Evolutionary conservation across 768 basidiomycete genomes (phyloP).

Genomic region (Gautieria morchelliformis): DNA sequence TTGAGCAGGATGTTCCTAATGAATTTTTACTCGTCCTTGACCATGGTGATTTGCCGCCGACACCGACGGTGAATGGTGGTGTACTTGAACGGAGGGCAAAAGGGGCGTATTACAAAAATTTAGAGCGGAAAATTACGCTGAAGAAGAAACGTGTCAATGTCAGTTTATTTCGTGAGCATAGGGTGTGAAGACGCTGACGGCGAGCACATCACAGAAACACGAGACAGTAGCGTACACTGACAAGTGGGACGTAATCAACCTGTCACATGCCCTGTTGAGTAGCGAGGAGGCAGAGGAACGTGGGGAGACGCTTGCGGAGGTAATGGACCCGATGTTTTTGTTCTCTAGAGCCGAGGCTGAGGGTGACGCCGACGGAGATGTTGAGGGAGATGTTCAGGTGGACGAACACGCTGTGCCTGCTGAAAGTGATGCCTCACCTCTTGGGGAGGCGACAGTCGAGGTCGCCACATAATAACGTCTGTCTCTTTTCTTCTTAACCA

Average conservation of each 20-base stretch:
- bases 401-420: neutral
- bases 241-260: conserved; percentile 75
- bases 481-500: too few species aligned
- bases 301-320: conserved; percentile 70
- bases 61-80: conserved; percentile 23
- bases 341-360: conserved; percentile 34
- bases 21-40: conserved; percentile 71
- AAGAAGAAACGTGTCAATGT: conserved; percentile 81
- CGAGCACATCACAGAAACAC: conserved; percentile 37
- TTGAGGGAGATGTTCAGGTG: conserved; percentile 32
- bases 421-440: neutral
- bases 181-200: neutral
- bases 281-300: conserved; percentile 70
- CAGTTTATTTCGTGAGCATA: conserved; percentile 18
- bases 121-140: conserved; percentile 79
- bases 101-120: conserved; percentile 84
- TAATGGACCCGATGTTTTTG: conserved; percentile 57
- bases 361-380: conserved; percentile 41
- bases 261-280: conserved; percentile 61
- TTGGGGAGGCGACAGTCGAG: neutral
- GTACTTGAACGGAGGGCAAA: conserved; percentile 27
- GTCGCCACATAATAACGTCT: neutral
- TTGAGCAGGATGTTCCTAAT: conserved; percentile 79
- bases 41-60: conserved; percentile 35
- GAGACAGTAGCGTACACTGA: conserved; percentile 53